Conservation (phyloP, 192 early-diverging fungal species). For the Podila epicladia region DNA sequence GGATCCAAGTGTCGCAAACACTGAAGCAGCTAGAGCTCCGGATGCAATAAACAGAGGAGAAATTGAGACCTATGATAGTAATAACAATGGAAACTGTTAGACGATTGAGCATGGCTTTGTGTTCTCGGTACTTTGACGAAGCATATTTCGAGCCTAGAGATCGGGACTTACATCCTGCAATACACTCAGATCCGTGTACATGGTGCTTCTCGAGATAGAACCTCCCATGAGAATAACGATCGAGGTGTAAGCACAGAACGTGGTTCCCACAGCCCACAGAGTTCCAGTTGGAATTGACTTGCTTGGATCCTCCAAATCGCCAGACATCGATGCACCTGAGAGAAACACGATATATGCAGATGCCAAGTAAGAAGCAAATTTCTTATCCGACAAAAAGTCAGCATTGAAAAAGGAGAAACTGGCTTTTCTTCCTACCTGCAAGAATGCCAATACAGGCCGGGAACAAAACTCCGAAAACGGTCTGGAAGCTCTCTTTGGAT, state of each 20-base stretch:
- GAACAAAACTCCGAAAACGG: constrained; percentile 72
- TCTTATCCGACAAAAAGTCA: not conserved
- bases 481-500: constrained; percentile 56
- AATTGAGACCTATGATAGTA: constrained; percentile 53
- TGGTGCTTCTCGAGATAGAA: constrained; percentile 64
- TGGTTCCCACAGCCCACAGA: constrained; percentile 65
- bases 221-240: constrained; percentile 67
- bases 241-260: constrained; percentile 62
- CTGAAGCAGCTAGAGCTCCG: constrained; percentile 67
- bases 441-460: constrained; percentile 77
- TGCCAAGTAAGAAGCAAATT: not conserved
- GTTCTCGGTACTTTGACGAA: no score
- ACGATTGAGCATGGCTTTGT: no score
- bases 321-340: constrained; percentile 76
- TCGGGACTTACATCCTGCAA: constrained; percentile 60
- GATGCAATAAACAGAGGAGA: constrained; percentile 63
- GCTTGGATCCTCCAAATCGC: constrained; percentile 71
- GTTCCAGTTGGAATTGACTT: constrained; percentile 76
- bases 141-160: no score
- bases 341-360: not conserved
- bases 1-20: constrained; percentile 68
- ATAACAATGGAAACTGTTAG: not conserved
- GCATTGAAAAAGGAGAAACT: no score
- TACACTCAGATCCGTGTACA: constrained; percentile 69
- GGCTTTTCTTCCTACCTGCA: constrained; percentile 42